Evolutionary conservation across 2,329 filamentous ascomycete genomes (phyloP).

Genomic region (Sarocladium brachiariae): DNA sequence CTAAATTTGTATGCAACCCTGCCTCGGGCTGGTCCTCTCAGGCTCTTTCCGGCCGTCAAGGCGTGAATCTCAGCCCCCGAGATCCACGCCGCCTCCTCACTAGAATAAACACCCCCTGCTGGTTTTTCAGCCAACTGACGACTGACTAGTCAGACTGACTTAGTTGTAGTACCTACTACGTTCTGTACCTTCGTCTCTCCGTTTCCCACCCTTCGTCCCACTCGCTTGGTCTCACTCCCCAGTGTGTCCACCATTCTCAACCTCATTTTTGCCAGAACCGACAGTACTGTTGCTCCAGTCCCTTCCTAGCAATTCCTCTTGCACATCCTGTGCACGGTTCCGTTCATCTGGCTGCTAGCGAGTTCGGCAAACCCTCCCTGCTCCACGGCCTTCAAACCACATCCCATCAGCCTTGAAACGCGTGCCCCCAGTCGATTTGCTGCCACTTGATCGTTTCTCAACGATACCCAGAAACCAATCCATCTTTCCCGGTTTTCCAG

Average conservation of each 20-base stretch:
- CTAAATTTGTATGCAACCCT: too few species aligned
- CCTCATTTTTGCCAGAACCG: neutral
- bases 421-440: neutral
- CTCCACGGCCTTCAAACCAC: neutral
- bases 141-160: too few species aligned
- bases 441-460: neutral
- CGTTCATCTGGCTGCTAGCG: too few species aligned
- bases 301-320: too few species aligned
- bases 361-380: too few species aligned
- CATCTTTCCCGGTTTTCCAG: neutral
- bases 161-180: too few species aligned
- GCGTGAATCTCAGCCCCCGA: conserved; percentile 7
- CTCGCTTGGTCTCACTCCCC: conserved; percentile 1
- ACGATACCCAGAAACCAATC: neutral
- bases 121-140: too few species aligned
- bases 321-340: conserved; percentile 3
- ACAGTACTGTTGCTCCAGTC: too few species aligned
- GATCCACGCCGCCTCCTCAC: conserved; percentile 1
- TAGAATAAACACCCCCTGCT: neutral
- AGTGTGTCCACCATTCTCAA: neutral
- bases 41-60: conserved; percentile 1
- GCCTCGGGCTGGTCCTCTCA: neutral
- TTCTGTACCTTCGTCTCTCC: neutral
- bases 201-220: conserved; percentile 3
- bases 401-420: neutral